Evolutionary conservation across 441 rosid species (phyloP), one percentile per base, ranked within the genome.

Genomic region (Bocquillonia castaneifolia): DNA sequence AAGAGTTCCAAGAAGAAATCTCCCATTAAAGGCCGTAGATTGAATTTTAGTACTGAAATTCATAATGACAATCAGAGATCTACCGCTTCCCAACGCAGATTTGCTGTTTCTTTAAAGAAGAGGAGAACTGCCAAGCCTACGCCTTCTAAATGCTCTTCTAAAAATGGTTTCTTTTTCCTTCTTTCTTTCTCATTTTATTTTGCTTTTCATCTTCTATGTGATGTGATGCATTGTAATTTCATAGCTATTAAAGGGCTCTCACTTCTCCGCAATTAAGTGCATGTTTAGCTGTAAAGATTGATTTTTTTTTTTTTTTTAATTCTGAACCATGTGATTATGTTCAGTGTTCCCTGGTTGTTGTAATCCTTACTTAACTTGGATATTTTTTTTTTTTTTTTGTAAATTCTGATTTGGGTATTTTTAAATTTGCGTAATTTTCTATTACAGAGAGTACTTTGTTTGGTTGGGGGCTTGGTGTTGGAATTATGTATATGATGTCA

Each of bases 401-500:
- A n/a, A n/a, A n/a, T n/a, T n/a, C n/a, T 36, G 40, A 36, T 36
- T 36, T 10, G 4, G 10, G 10, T 36, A 36, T 10, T 10, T 36
- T 10, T 10, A 10, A 36, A 36, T 36, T 3, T 36, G 10, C 40
- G n/a, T n/a, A n/a, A n/a, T n/a, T 48, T 39, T 70, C n/a, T 71
- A 70, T 70, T 68, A 61, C 78, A 92, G 97, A 84, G 69, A 69
- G 77, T 69, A 81, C 91, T 55, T 72, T 78, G 48, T 83, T 88
- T 81, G 79, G 78, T 28, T 80, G 88, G 69, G 89, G 90, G 18
- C 83, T 92, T 72, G 86, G 96, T 51, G 74, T 87, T 14, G 95
- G 93, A 44, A 84, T 92, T 68, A 80, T 92, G 88, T 88, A 79
- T 78, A 84, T 90, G 96, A 83, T 90, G 95, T 88, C 96, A 58